A percentile compares a stretch with the other conserved stretches of the same genome.
phyloP scores from a whole-genome alignment of 75 land plant genomes.

The Pinus albicaulis region DNA sequence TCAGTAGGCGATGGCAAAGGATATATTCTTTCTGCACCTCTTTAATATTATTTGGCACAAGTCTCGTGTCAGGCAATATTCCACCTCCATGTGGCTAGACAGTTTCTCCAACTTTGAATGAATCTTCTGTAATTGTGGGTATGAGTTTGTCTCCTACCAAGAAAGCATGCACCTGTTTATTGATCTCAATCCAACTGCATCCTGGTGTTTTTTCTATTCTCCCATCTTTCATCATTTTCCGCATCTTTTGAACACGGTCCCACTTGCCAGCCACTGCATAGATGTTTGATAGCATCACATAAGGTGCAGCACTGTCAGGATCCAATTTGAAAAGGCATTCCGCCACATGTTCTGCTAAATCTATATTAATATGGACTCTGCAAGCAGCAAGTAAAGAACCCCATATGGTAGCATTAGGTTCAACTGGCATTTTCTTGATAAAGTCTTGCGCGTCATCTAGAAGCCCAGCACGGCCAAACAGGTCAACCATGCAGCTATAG shows the following conservation, averaged over 20 bases:
- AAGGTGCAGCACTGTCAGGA: conserved; percentile 1
- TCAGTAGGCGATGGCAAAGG: too few species aligned
- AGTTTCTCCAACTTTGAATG: not conserved
- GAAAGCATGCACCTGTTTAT: conserved; percentile 1
- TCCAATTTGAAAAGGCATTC: not conserved
- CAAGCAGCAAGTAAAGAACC: conserved; percentile 6
- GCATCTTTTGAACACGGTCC: not conserved
- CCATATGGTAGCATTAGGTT: conserved; percentile 8
- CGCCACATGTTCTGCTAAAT: not conserved
- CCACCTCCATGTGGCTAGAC: conserved; percentile 8
- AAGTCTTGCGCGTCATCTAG: conserved; percentile 10
- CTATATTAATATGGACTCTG: not conserved
- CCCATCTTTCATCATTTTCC: not conserved
- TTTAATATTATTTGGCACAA: conserved; percentile 8
- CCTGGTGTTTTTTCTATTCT: not conserved
- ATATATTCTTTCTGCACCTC: not conserved
- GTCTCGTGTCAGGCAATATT: not conserved
- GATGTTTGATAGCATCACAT: not conserved
- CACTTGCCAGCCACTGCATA: not conserved
- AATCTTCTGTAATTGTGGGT: not conserved
- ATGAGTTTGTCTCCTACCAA: not conserved
- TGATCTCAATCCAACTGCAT: conserved; percentile 7
- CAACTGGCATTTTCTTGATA: not conserved
- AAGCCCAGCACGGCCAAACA: conserved; percentile 5
- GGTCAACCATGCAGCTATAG: conserved; percentile 9